Base-by-base conservation (phyloP, 73 alveolate genomes). In the Paramecium sonneborni region DNA sequence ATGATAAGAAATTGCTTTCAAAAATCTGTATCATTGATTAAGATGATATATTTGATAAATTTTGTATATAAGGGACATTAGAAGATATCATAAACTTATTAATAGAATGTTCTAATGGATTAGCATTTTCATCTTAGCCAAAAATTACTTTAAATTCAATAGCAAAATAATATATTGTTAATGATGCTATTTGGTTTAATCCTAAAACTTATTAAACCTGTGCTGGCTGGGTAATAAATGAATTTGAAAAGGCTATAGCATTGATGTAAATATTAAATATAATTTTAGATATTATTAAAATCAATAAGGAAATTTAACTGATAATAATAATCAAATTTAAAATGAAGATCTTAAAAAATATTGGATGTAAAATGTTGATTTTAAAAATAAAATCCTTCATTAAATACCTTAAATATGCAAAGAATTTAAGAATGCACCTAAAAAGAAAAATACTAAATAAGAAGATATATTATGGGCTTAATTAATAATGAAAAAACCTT, bases 71-170 rank as follows among this genome's bases (percentile, higher is more conserved):
- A 46, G 90, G 90, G 1, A 20, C 76, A 5, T 44, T 79, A 21
- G 90, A 79, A 35, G 90, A 79, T 8, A 79, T 79, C 30, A 43
- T 79, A 21, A 43, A 79, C 32, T 44, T 79, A 12, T 39, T 79
- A 41, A 39, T 79, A 18, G 90, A 79, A 79, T 79, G 90, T 79
- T 79, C 90, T 0, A 79, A 79, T 79, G 90, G 90, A 18, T 79
- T 79, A 34, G 90, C 90, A 41, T 79, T 79, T 34, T 43, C 90
- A 0, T 79, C 90, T 12, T 34, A 79, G 24, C 90, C 90, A 39
- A 79, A 79, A 28, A 76, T 79, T 20, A 38, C 41, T 5, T 21
- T 30, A 21, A 26, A 79, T 21, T 30, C 21, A 21, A 26, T 62
- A 14, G 44, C 84, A 30, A 79, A 79, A 46, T 44, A 79, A 46